Evolutionary conservation across 169 alveolate species (phyloP), one percentile per base, ranked within the genome.

Genomic region (Babesia ovata): DNA sequence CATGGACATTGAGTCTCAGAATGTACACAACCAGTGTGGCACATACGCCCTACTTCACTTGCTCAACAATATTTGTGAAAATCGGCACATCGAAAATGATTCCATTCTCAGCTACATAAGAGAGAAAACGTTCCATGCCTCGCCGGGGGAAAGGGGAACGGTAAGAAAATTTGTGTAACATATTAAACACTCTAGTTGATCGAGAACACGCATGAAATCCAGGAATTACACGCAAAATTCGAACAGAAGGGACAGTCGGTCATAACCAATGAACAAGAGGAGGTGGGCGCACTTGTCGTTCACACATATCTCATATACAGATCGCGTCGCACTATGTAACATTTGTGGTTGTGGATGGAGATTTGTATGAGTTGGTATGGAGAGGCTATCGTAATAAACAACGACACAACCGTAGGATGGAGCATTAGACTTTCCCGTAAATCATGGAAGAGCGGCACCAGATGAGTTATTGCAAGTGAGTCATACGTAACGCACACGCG

Each of bases 31-130:
- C 50, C 26, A 70, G 17, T 71, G 81, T 39, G 81, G 81, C 1
- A 71, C 81, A 8, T 19, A 57, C n/a, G 81, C 81, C 9, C 29
- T 71, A 49, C 66, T 71, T 10, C 81, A 71, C 61, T 49, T 71
- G 39, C 70, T 71, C 26, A 56, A 71, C 81, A 71, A 71, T 39
- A 48, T 71, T 0, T 24, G 19, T 7, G 70, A 42, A 4, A 29
- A 17, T n/a, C 24, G 26, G 3, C 26, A 12, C 17, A 11, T 36
- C 22, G 21, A 2, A 8, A 44, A 39, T 6, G 53, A 28, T 14
- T 71, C 81, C 33, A 71, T 44, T 10, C 59, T 71, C 2, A 53
- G 58, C 6, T 26, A 71, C 2, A 71, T 71, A 61, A 58, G 39
- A 24, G 4, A 39, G 10, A 6, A 45, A 21, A 26, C 81, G 2